phyloP scores from a whole-genome alignment of 164 flowering plant species.

The Chimonanthus praecox region DNA sequence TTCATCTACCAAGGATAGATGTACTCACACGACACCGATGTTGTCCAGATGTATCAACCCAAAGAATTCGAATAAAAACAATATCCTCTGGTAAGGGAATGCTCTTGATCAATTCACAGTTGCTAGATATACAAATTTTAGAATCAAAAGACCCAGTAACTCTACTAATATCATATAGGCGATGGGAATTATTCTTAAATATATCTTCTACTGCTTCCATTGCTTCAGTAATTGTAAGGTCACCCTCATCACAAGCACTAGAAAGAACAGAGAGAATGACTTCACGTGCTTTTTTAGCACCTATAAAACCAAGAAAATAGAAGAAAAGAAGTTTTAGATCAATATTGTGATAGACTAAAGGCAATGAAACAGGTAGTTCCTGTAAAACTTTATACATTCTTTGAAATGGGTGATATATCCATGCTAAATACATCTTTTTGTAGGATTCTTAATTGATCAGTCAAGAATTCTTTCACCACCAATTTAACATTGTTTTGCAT shows the following conservation, averaged over 20 bases:
- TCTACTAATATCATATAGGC: conserved; percentile 54
- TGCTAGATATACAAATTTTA: conserved; percentile 17
- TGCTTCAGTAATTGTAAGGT: conserved; percentile 77
- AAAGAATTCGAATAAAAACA: conserved; percentile 62
- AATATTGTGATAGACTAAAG: not conserved
- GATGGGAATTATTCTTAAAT: conserved; percentile 52
- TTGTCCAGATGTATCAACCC: conserved; percentile 93
- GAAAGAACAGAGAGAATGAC: conserved; percentile 65
- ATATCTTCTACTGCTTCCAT: conserved; percentile 73
- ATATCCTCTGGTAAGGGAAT: conserved; percentile 20
- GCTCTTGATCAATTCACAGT: conserved; percentile 11
- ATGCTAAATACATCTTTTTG: too few species aligned
- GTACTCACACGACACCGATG: conserved; percentile 85
- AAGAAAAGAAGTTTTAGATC: not conserved
- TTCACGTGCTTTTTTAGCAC: conserved; percentile 84
- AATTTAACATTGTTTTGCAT: too few species aligned
- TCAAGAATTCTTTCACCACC: too few species aligned
- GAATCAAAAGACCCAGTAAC: conserved; percentile 7
- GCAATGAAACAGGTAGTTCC: not conserved
- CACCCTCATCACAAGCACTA: conserved; percentile 80
- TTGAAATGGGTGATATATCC: too few species aligned
- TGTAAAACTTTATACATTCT: too few species aligned
- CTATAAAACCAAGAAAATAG: conserved; percentile 25
- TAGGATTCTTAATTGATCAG: too few species aligned
- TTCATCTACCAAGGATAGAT: not conserved